A percentile compares a stretch with the other conserved stretches of the same genome.
Conservation (phyloP, 192 early-diverging fungal species). For the Umbelopsis ramanniana region DNA sequence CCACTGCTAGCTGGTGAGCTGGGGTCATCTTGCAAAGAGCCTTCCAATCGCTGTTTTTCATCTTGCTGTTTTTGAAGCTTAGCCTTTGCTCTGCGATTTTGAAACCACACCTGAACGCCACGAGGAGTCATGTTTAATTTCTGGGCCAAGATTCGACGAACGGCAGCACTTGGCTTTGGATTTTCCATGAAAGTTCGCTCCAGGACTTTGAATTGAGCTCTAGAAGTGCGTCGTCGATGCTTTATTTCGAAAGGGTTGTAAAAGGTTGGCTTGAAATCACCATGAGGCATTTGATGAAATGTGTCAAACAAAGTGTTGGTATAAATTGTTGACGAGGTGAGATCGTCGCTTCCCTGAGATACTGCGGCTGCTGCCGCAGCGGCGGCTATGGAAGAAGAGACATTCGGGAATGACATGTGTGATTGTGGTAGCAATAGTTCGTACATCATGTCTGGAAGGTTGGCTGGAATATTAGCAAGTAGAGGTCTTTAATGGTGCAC, state of each 20-base stretch:
- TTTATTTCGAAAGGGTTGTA: constrained; percentile 82
- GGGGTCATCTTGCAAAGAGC: constrained; percentile 1
- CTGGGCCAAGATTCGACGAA: constrained; percentile 63
- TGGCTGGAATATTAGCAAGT: neutral
- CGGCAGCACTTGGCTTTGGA: constrained; percentile 66
- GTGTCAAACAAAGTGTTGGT: constrained; percentile 5
- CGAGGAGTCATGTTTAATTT: constrained; percentile 71
- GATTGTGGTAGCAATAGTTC: constrained; percentile 14
- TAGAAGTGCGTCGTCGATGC: constrained; percentile 74
- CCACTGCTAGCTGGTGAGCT: constrained; percentile 5
- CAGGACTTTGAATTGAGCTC: constrained; percentile 72
- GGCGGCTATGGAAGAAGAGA: constrained; percentile 9
- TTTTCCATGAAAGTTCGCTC: constrained; percentile 69
- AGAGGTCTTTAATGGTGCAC: neutral
- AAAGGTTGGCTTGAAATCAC: constrained; percentile 71
- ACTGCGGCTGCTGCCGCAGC: neutral
- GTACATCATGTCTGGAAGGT: constrained; percentile 1
- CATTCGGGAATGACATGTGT: constrained; percentile 10
- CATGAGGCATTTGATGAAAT: constrained; percentile 26
- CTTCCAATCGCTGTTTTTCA: constrained; percentile 10
- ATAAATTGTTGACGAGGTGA: constrained; percentile 10
- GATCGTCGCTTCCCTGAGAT: constrained; percentile 1
- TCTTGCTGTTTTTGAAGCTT: constrained; percentile 59
- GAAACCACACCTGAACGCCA: constrained; percentile 87
- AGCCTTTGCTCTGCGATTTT: constrained; percentile 87